Base-by-base conservation (phyloP, 2,329 filamentous ascomycete genomes). In the Aspergillus clavatus region DNA sequence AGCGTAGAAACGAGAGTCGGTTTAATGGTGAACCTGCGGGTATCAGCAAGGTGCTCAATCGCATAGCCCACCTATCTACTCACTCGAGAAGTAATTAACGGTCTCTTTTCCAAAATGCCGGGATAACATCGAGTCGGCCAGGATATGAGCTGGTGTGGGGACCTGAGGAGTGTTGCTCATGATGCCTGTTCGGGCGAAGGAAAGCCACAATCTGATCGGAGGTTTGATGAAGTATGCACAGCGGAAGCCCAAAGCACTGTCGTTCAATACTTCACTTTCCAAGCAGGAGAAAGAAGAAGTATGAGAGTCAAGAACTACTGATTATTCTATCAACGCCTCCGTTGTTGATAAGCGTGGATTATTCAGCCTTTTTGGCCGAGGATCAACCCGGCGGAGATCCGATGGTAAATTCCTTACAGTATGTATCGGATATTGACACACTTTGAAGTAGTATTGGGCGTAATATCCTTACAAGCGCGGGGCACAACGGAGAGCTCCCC, bases 81-180 rank as follows among this genome's bases (percentile, higher is more conserved):
- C 60, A 74, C 72, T 72, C 47, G 72, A 72, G 56, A 75, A 76
- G 56, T 76, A 76, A 54, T 76, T 75, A 35, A 69, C 71, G 1
- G 72, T 73, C 56, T 76, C 73, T 57, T 60, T 72, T 40, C 73
- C 73, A 53, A 76, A 76, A 42, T 69, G 72, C 39, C 71, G 66
- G 7, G 70, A 68, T 36, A 76, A 58, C 64, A 74, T 73, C 28
- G 80, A 81, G 62, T 83, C 80, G 56, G 78, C 68, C 51, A 77
- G 71, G 46, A 74, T 67, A 64, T 82, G 78, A 28, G 78, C 77
- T 41, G 81, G 80, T 53, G 74, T 72, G 22, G 81, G 81, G 42
- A 82, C 72, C 43, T 71, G 62, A 28, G 61, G 54, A 27, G 48
- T 41, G 24, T 47, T 47, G 48, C 41, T 60, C 62, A 66, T 66